phyloP scores from a whole-genome alignment of 345 rosid genomes.

The Murraya koenigii region DNA sequence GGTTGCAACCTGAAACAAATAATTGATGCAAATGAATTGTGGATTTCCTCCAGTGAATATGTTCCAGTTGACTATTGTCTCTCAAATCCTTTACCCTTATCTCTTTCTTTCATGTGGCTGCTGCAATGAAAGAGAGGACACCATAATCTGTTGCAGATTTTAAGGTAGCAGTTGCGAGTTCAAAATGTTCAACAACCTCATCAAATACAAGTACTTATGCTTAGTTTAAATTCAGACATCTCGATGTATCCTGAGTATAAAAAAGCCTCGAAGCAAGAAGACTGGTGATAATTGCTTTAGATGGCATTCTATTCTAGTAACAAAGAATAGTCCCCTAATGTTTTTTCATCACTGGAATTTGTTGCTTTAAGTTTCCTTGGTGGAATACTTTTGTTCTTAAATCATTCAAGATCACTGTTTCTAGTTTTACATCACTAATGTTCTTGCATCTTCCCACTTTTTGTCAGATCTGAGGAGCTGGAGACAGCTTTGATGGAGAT shows the following conservation, averaged over 20 bases:
- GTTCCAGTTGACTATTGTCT: not conserved
- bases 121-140: not conserved
- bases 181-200: not conserved
- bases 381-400: not conserved
- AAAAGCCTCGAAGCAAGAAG: not conserved
- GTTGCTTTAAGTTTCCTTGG: not conserved
- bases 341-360: not conserved
- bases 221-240: not conserved
- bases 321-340: not conserved
- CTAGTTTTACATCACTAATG: not conserved
- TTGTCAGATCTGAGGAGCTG: constrained; percentile 91
- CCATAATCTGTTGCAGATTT: not conserved
- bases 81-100: not conserved
- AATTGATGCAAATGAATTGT: not conserved
- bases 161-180: constrained; percentile 1
- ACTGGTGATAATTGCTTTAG: not conserved
- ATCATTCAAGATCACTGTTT: constrained; percentile 9
- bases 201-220: not conserved
- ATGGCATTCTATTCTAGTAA: not conserved
- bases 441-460: constrained; percentile 12
- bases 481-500: constrained; percentile 99
- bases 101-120: not conserved
- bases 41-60: not conserved
- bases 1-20: not conserved
- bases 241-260: not conserved